phyloP scores from a whole-genome alignment of 768 basidiomycete species.

The Termitomyces sp. region DNA sequence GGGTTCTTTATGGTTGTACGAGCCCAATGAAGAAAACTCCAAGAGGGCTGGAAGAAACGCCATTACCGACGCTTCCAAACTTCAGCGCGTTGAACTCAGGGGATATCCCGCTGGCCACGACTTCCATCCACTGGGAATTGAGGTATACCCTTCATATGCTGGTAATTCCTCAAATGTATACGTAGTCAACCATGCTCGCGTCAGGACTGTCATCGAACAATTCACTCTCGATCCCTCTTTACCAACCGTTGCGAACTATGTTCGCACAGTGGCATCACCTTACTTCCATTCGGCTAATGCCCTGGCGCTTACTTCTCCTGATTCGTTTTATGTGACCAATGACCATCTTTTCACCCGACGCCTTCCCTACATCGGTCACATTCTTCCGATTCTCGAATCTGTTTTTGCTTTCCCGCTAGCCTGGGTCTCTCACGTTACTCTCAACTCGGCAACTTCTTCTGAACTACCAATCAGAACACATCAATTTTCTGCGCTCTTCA shows the following conservation, averaged over 20 bases:
- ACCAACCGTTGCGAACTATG: conserved; percentile 41
- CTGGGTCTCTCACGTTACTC: conserved; percentile 52
- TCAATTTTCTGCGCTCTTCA: conserved; percentile 36
- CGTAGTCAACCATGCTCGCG: conserved; percentile 64
- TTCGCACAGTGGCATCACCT: conserved; percentile 56
- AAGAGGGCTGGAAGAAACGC: conserved; percentile 6
- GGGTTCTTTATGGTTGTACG: conserved; percentile 61
- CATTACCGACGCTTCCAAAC: conserved; percentile 13
- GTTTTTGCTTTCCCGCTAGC: conserved; percentile 51
- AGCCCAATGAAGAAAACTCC: conserved; percentile 13
- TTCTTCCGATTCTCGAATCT: conserved; percentile 52
- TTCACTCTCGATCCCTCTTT: conserved; percentile 46
- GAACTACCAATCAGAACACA: conserved; percentile 27
- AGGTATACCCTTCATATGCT: conserved; percentile 44
- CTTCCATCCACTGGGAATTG: conserved; percentile 72
- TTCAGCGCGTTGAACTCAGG: conserved; percentile 38
- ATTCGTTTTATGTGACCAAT: conserved; percentile 68
- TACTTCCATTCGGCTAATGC: conserved; percentile 65
- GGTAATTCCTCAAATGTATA: conserved; percentile 54
- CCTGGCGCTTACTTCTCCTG: conserved; percentile 58
- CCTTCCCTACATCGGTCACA: conserved; percentile 43
- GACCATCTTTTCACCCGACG: conserved; percentile 69
- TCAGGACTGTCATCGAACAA: conserved; percentile 61
- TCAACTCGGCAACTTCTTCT: conserved; percentile 25
- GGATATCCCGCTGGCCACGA: conserved; percentile 53